Evolutionary conservation across 768 basidiomycete genomes (phyloP), one percentile per base, ranked within the genome.

Genomic region (Leccinum disarticulatum): DNA sequence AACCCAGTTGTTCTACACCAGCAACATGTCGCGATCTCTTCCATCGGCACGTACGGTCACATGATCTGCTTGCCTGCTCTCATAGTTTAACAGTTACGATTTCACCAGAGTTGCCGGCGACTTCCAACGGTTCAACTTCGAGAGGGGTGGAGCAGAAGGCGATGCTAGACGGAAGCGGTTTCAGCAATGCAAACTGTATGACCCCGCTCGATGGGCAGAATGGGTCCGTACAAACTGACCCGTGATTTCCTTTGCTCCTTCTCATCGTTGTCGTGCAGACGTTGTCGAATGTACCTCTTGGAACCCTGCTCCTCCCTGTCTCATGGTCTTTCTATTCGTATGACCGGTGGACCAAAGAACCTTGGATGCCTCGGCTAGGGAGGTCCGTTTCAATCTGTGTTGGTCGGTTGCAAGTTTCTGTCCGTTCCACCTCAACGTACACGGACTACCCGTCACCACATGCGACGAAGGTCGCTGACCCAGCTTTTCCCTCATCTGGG

Each of bases 111-210:
- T 80, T 10, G 77, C 91, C 2, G 95, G 95, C 15, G 98, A 99
- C 82, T 99, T 98, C 88, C 96, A 99, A 76, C 93, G 95, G 68
- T 83, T 93, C 82, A 98, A 98, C 84, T 96, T 95, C 68, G 95
- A 87, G 1, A 86, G 88, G 48, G 96, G 96, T 28, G 96, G 96
- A 27, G 75, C 76, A 56, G 94, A 93, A 69, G 84, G 85, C 63
- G 96, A 99, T 64, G 95, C 87, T 33, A 75, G 96, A 98, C 65
- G 96, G 96, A 43, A 88, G 86, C 13, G 96, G 94, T 2, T 95
- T 85, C 77, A 96, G 91, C 79, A 93, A 93, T 60, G 92, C 92
- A 51, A 95, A 95, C 80, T 95, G 91, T 75, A 88, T 90, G 88
- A 91, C 88, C 0, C 87, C 88, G 52, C 88, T 88, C 54, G 84